Evolutionary conservation across 1,284 basidiomycete species (phyloP), one percentile per base, ranked within the genome.

Genomic region (Austroboletus novae-zelandiae): DNA sequence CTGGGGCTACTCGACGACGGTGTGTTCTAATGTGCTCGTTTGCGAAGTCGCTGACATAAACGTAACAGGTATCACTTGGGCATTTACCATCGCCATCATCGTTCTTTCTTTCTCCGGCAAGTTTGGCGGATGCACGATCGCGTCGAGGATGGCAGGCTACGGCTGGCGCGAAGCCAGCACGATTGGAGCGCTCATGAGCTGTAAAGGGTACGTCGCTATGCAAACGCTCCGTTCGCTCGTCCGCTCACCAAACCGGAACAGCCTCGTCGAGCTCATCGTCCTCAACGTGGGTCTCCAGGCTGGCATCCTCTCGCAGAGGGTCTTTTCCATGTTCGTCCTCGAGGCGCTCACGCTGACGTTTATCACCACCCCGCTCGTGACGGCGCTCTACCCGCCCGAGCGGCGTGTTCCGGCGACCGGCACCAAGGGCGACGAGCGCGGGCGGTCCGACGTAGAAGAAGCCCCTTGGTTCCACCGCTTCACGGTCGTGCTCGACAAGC

Each of bases 101-200:
- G 69, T 80, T 34, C 77, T 94, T 34, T 92, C 92, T 1, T 98
- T 95, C 66, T 61, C 77, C 42, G 87, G 89, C 42, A 98, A 97
- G 68, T 96, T 91, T 61, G 70, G 81, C 0, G 85, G 87, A 1
- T 95, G 91, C 59, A 77, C 81, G 0, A 62, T 83, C 3, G 79
- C 87, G 0, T 91, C 94, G 0, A 79, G 74, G 54, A 70, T 78
- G 1, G 79, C 81, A 34, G 86, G 87, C 0, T 94, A 94, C 71
- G 80, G 71, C 40, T 78, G 78, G 74, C 78, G 95, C 52, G 95
- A 98, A 69, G 79, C 87, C 0, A 79, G 84, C 30, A 87, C 94
- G 0, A 86, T 98, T 48, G 96, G 95, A 1, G 86, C 89, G 25
- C 72, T 99, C 54, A 98, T 99, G 95, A 89, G 85, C 62, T 98